Evolutionary conservation across 2,329 filamentous ascomycete genomes (phyloP).

Genomic region (Sordariomycetes sp.): DNA sequence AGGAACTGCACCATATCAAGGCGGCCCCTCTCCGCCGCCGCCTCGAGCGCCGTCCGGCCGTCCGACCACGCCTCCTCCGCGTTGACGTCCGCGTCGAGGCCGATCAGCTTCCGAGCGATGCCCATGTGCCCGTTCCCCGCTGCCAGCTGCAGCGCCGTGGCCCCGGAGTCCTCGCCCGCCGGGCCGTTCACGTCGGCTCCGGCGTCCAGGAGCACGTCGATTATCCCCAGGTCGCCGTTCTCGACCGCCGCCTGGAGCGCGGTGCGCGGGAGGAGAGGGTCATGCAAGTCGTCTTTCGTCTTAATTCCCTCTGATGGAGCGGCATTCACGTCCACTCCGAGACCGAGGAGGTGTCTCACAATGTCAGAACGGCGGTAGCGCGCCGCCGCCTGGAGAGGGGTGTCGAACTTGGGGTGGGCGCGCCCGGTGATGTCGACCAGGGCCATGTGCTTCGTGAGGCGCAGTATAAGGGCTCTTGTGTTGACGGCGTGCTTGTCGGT

Average conservation of each 20-base stretch:
- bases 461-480: not conserved
- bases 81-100: not conserved
- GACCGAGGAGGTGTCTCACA: not conserved
- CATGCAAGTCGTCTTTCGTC: not conserved
- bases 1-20: slow-evolving; percentile 1
- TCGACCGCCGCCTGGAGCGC: slow-evolving; percentile 17
- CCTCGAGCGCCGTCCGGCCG: not conserved
- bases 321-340: slow-evolving; percentile 1
- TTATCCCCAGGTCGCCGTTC: slow-evolving; percentile 21
- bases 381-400: not conserved
- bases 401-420: not conserved
- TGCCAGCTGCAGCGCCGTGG: slow-evolving; percentile 26
- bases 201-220: slow-evolving; percentile 22
- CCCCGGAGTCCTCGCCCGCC: slow-evolving; percentile 17
- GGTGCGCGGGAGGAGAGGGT: too few relatives aligned
- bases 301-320: not conserved
- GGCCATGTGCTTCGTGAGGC: not conserved
- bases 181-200: slow-evolving; percentile 24
- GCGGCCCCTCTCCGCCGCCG: not conserved
- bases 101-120: not conserved
- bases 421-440: not conserved
- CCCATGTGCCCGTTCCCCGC: slow-evolving; percentile 17
- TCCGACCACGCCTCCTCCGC: not conserved
- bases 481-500: not conserved
- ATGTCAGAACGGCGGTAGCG: not conserved